Evolutionary conservation across 495 filamentous ascomycete genomes (phyloP), one percentile per base, ranked within the genome.

Genomic region (Peziza echinospora): DNA sequence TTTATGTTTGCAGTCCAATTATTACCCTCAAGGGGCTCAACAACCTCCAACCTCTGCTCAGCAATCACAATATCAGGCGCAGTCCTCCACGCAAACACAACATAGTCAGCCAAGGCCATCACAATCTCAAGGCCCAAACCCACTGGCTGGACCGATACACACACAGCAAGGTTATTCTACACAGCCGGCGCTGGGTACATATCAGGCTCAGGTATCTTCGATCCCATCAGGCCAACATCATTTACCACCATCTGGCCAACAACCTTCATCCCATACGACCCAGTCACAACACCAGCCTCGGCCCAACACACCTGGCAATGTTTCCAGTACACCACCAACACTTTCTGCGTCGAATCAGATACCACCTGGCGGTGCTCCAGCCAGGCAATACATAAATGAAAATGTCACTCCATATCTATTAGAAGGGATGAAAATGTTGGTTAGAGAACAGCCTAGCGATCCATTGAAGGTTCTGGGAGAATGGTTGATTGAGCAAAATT

Each of bases 401-500:
- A 85, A 84, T 57, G 74, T 97, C 46, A 87, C 85, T 13, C 79
- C 77, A 6, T 72, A 77, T 45, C 58, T 97, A 51, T 60, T 97
- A 26, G 86, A 94, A 54, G 89, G 82, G 5, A 86, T 97, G 84
- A 96, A 93, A 69, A 64, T 71, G 52, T 52, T 97, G 26, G 82
- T 81, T 2, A 75, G 72, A 50, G 77, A 86, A 43, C 82, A 85
- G 60, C 89, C 91, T 0, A 71, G 80, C 26, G 83, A 93, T 59
- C 89, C 89, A 23, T 64, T 99, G 43, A 75, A 79, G 24, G 81
- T 77, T 26, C 65, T 99, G 5, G 82, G 84, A 1, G 87, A 94
- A 60, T 96, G 75, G 63, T 63, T 99, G 21, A 64, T 91, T 43
- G 76, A 84, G 62, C 76, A 75, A 45, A 86, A 83, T 51, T 37